Evolutionary conservation across 176 grass and related monocot species (phyloP), one percentile per base, ranked within the genome.

Genomic region (Lolium multiflorum): DNA sequence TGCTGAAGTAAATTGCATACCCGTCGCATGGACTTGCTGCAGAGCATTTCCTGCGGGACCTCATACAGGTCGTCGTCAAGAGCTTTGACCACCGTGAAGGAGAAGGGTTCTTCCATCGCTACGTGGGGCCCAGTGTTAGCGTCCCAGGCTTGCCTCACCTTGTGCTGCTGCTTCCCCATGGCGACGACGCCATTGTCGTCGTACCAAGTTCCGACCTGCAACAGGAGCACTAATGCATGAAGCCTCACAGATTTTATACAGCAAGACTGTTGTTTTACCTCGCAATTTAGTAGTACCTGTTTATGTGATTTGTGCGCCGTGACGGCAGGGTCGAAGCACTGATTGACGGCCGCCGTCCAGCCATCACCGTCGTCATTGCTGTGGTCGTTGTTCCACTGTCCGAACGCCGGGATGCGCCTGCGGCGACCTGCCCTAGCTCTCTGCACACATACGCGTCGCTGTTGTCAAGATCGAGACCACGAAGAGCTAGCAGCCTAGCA

Each of bases 381-480:
- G 9, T 8, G 0, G 77, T 81, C 38, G 84, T 87, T 50, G 85
- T 87, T 87, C 85, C 85, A 87, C 25, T 87, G 55, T 20, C 85
- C 85, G 44, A 87, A 87, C 9, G 85, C 84, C 1, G 85, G 85
- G 55, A 81, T 0, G 13, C 67, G 55, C 67, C 9, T 35, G 52
- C 2, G 20, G 39, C 26, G 55, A 5, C 67, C 6, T 13, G 41
- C 65, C 11, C n/a, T 50, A 13, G 76, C 16, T 7, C 70, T 41
- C 72, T 77, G 71, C 71, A 48, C 1, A 44, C 54, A 35, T 35
- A 6, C 3, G 3, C 3, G 20, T 14, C 14, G 0, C 1, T 10
- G 41, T 47, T 8, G 9, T 47, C 8, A 47, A 43, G 46, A 11
- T 22, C 11, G 11, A 44, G 37, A 82, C n/a, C 1, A 4, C 20